Evolutionary conservation across 2,329 filamentous ascomycete species (phyloP), one percentile per base, ranked within the genome.

Genomic region (Aspergillus vadensis): DNA sequence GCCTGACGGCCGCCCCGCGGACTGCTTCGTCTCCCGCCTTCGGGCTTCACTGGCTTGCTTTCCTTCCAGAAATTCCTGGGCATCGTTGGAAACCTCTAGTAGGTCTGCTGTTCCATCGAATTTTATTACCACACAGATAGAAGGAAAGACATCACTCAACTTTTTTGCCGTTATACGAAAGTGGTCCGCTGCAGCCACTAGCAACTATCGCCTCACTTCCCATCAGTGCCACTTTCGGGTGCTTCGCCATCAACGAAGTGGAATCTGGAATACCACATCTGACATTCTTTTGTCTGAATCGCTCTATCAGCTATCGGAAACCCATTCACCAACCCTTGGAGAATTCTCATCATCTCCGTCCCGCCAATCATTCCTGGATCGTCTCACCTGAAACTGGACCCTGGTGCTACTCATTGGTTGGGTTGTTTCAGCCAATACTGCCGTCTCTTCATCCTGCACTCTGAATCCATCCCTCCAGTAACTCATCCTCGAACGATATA

Each of bases 1-100:
- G 51, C 51, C 51, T 53, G 36, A 53, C 51, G 51, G 51, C 51
- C 50, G 50, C 50, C 51, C 51, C 51, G 51, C 51, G 51, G 51
- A 53, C 36, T 39, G 39, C 19, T 39, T 25, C 32, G 17, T 17
- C 10, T 53, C 51, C 51, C 36, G 19, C 51, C 47, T 32, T 30
- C 47, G 23, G 23, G 25, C 25, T 30, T 50, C 27, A 50, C 27
- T n/a, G 47, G 27, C 15, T 32, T 8, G 32, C 19, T 41, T 21
- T 25, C 25, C 14, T 25, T 12, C 14, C 32, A 23, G 50, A 12
- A 52, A n/a, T 53, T 17, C 51, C 21, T 53, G 21, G 19, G 15
- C 17, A 25, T 53, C 21, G 12, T 32, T 17, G 6, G n/a, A 52
- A 44, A 14, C 41, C 19, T 23, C 41, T 12, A n/a, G 41, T 10